These are phyloP conservation scores for Cercospora zeina DNA, from an alignment of 2,329 filamentous ascomycete genomes.

Conservation along the genomic window DNA sequence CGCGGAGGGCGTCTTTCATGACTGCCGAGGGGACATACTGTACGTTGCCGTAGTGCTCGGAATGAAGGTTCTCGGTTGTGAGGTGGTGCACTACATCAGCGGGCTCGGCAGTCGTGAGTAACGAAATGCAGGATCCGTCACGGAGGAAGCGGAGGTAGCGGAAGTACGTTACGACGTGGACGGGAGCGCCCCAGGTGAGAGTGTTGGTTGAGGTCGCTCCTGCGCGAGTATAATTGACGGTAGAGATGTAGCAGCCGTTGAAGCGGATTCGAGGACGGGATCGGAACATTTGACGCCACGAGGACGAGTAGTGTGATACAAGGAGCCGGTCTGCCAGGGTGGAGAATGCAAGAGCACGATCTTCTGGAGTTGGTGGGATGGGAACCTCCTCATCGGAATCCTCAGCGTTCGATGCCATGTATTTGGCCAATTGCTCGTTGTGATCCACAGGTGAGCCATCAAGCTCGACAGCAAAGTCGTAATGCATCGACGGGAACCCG, in stretches of 20 bases:
- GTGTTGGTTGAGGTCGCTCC: constrained; percentile 71
- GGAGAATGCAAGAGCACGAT: constrained; percentile 30
- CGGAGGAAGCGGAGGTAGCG: constrained; percentile 94
- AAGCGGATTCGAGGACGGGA: constrained; percentile 83
- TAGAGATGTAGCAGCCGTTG: constrained; percentile 94
- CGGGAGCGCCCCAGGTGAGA: constrained; percentile 74
- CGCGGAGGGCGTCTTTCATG: constrained; percentile 67
- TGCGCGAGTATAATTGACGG: constrained; percentile 87
- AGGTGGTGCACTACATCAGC: constrained; percentile 84
- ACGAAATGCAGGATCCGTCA: constrained; percentile 77
- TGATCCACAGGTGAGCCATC: constrained; percentile 48
- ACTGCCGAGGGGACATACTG: constrained; percentile 50
- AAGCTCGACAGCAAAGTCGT: constrained; percentile 67
- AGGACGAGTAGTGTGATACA: constrained; percentile 36
- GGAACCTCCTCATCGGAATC: constrained; percentile 30
- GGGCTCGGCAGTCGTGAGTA: constrained; percentile 80
- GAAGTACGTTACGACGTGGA: constrained; percentile 97
- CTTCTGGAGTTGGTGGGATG: constrained; percentile 27
- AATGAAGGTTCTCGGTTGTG: constrained; percentile 65
- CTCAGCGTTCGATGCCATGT: constrained; percentile 24
- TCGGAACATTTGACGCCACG: constrained; percentile 70
- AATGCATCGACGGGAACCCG: constrained; percentile 82
- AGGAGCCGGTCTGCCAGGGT: constrained; percentile 35
- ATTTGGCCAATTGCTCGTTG: constrained; percentile 31
- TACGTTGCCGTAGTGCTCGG: constrained; percentile 43